These are phyloP conservation scores for Ascochyta pisi DNA, from an alignment of 2,329 filamentous ascomycete genomes.

Conservation along the genomic window DNA sequence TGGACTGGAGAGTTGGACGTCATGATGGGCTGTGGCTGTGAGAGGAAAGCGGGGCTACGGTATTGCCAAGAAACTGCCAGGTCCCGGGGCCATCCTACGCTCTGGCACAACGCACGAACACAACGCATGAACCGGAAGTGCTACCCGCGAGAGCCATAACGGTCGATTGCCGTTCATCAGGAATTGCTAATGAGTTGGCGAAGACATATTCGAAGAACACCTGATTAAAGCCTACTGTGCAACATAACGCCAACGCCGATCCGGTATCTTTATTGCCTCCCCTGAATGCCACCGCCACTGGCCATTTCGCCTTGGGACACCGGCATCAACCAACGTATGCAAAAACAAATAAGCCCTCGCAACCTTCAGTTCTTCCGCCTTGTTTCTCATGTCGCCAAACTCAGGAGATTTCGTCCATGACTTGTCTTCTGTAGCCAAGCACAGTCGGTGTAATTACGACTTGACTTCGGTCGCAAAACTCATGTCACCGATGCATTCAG, in stretches of 20 bases:
- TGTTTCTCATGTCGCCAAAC: not conserved
- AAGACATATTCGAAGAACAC: not conserved
- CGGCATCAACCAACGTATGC: not conserved
- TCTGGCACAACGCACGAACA: constrained; percentile 14
- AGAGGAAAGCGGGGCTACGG: constrained; percentile 9
- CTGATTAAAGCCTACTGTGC: not conserved
- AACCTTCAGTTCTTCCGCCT: not conserved
- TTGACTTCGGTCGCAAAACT: not conserved
- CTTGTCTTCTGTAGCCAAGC: not conserved
- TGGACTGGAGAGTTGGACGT: constrained; percentile 1
- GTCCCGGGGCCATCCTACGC: constrained; percentile 11
- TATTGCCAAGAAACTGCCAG: constrained; percentile 16
- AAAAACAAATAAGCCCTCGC: not conserved
- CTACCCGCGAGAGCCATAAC: not conserved
- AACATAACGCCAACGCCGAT: not conserved
- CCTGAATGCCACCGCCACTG: not conserved
- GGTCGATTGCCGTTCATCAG: not conserved
- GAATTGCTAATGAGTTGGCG: not conserved
- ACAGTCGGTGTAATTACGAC: not conserved
- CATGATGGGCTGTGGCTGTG: constrained; percentile 14
- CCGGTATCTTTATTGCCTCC: not conserved
- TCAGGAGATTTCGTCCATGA: not conserved
- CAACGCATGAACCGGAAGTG: constrained; percentile 5
- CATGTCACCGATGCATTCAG: no score
- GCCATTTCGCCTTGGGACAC: not conserved